Evolutionary conservation across 768 basidiomycete species (phyloP), one percentile per base, ranked within the genome.

Genomic region (Lentinula aciculospora): DNA sequence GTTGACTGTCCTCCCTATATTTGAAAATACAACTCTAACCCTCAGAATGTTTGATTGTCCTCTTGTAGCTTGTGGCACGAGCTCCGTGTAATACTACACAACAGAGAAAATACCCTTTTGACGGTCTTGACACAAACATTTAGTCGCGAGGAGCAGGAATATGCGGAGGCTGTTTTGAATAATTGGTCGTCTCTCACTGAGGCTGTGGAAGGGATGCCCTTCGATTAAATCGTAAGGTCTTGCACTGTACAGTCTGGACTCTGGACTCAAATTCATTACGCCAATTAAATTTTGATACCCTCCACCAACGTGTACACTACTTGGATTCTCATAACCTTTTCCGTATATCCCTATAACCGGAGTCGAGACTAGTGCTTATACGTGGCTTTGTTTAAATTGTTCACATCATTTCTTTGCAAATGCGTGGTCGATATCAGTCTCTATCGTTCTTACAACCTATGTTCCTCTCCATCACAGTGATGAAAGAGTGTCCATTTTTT

Each of bases 31-130:
- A n/a, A n/a, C n/a, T n/a, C n/a, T n/a, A n/a, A n/a, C n/a, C n/a
- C n/a, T n/a, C n/a, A n/a, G n/a, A n/a, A n/a, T n/a, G n/a, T 64
- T 34, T 59, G 2, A 61, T 47, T 53, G 46, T 28, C 12, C 23
- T n/a, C 37, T n/a, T 55, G 29, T 63, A 94, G 94, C 62, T 83
- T 97, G 81, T 98, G 94, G 94, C 91, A 96, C 65, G 94, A 98
- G 69, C 77, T 96, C n/a, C 85, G 92, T 23, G 90, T 94, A 17
- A 87, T 98, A 36, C 74, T 96, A 45, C 94, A 97, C 70, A 94
- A 95, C 62, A 79, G 89, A 56, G 94, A 97, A 73, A 92, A 93
- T 63, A 80, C 89, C 0, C 78, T 95, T 34, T 71, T 95, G 27
- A 88, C 89, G 0, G 77, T 86, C 60, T 75, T 88, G 2, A 84